These are phyloP conservation scores for Colletotrichum kahawae DNA, from an alignment of 2,329 filamentous ascomycete species.

Conservation along the genomic window DNA sequence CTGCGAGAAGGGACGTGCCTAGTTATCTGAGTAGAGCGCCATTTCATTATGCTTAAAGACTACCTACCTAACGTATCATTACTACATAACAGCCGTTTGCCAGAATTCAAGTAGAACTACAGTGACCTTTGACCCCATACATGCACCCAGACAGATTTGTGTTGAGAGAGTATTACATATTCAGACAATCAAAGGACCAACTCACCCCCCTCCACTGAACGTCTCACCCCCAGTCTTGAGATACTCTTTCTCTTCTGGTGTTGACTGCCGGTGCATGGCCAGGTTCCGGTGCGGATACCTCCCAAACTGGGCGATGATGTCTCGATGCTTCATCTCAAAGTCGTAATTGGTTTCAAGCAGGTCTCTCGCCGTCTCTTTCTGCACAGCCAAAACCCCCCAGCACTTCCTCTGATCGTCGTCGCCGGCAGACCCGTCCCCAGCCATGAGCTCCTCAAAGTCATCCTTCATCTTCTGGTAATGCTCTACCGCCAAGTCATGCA, in stretches of 20 bases:
- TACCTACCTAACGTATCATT: neutral
- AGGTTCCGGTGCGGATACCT: constrained; percentile 65
- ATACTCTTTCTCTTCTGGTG: constrained; percentile 54
- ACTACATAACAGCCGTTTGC: neutral
- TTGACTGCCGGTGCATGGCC: constrained; percentile 52
- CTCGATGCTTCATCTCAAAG: constrained; percentile 50
- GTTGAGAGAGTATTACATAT: neutral
- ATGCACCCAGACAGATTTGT: neutral
- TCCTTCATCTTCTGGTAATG: constrained; percentile 34
- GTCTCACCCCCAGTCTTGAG: constrained; percentile 49
- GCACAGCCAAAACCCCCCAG: constrained; percentile 27
- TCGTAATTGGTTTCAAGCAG: constrained; percentile 28
- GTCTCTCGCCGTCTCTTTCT: constrained; percentile 29
- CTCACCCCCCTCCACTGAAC: constrained; percentile 28
- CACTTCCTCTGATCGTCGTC: constrained; percentile 32
- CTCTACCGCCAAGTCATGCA: constrained; percentile 44
- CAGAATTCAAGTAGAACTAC: neutral
- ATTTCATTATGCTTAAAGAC: neutral
- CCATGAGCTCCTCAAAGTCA: constrained; percentile 37
- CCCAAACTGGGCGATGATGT: constrained; percentile 58
- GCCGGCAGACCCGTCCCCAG: constrained; percentile 26
- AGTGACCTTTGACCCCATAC: neutral
- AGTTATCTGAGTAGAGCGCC: fast-evolving
- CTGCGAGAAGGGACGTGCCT: neutral
- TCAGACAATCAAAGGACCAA: neutral